phyloP scores from a whole-genome alignment of 129 eudicot genomes.

The Oenanthe sinensis region DNA sequence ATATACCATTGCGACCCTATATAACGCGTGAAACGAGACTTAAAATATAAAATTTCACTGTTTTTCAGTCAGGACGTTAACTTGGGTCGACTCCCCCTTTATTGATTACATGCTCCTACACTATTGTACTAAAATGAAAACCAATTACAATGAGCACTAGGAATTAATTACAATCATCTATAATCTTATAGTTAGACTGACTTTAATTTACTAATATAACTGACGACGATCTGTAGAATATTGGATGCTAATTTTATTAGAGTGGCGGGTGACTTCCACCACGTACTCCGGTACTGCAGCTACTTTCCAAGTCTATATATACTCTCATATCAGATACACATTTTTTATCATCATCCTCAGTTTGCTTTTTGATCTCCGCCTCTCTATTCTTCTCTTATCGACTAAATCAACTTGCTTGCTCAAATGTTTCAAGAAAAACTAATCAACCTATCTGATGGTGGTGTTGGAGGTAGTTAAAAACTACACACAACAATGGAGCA shows the following conservation, averaged over 20 bases:
- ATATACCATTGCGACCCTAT: no score
- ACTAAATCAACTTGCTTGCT: not conserved
- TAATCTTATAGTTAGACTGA: not conserved
- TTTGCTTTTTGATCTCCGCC: not conserved
- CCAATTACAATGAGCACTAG: not conserved
- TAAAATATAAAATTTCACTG: no score
- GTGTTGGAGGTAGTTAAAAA: no score
- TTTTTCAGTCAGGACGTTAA: no score
- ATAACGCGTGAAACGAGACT: no score
- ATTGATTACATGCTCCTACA: no score
- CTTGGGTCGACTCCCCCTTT: no score
- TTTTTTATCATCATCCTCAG: not conserved
- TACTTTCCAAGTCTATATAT: not conserved
- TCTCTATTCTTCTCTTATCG: not conserved
- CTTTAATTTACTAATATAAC: not conserved
- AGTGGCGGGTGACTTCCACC: no score
- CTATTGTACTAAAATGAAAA: not conserved
- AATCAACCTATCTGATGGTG: not conserved
- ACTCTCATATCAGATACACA: not conserved
- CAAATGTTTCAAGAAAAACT: not conserved
- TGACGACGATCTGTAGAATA: no score
- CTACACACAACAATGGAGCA: no score
- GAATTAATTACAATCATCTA: not conserved
- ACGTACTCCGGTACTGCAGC: not conserved
- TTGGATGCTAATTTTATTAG: no score